Percentiles rank a stretch among this genome's conserved stretches.
These are phyloP conservation scores for Russula sp. DNA, from an alignment of 768 basidiomycete genomes.

Conservation along the genomic window DNA sequence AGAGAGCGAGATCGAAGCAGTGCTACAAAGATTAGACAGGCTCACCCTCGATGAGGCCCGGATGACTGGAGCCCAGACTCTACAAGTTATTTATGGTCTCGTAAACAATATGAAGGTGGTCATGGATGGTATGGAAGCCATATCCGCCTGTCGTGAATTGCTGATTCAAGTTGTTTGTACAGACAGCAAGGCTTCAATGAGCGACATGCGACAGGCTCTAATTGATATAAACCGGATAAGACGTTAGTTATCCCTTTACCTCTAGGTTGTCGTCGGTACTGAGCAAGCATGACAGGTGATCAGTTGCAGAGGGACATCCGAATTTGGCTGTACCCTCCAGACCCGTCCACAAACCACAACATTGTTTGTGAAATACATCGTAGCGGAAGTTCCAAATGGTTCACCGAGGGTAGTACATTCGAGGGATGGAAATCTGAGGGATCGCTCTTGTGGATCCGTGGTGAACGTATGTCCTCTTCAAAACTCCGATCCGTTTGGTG, in stretches of 20 bases:
- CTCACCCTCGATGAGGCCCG: neutral
- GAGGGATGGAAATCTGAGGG: neutral
- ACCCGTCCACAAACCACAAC: neutral
- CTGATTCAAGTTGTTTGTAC: neutral
- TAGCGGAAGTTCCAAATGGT: neutral
- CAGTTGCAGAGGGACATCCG: neutral
- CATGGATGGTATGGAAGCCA: neutral
- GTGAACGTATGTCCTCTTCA: constrained; percentile 1
- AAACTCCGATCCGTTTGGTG: neutral
- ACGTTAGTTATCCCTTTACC: neutral
- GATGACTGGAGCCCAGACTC: neutral
- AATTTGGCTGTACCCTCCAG: neutral
- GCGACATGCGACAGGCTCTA: neutral
- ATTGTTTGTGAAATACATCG: neutral
- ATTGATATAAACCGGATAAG: neutral
- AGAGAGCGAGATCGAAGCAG: neutral
- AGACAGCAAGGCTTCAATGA: neutral
- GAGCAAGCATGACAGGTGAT: neutral
- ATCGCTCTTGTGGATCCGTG: neutral
- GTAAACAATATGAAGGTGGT: neutral
- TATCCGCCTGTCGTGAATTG: neutral
- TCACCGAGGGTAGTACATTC: neutral
- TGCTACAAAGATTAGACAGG: neutral
- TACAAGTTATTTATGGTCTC: neutral
- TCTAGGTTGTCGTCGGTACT: neutral